These are phyloP conservation scores for Lepidium campestre DNA, from an alignment of 441 rosid species.

Conservation along the genomic window DNA sequence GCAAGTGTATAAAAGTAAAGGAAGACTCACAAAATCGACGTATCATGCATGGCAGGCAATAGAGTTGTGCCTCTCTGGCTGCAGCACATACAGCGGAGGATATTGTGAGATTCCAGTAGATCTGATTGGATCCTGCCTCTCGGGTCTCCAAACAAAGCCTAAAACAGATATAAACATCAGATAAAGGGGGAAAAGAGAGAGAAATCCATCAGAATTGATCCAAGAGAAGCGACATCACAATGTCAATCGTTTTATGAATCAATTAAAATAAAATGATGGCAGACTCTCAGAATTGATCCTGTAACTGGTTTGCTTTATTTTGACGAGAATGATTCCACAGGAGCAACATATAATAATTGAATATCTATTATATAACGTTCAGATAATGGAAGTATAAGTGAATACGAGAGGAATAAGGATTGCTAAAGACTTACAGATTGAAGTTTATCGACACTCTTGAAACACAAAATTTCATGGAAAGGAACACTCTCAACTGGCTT, in stretches of 20 bases:
- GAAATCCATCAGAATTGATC: too few species aligned
- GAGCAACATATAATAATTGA: background rate
- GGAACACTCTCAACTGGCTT: conserved; percentile 69
- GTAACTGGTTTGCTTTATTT: conserved; percentile 7
- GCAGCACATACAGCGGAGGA: conserved; percentile 72
- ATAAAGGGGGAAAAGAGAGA: background rate
- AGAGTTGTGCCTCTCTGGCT: conserved; percentile 34
- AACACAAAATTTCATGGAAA: conserved; percentile 78
- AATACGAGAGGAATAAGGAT: background rate
- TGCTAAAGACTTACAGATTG: conserved; percentile 50
- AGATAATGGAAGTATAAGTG: conserved; percentile 8
- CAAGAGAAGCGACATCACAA: background rate
- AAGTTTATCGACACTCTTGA: conserved; percentile 67
- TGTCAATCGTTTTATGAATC: background rate
- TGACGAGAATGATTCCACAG: background rate
- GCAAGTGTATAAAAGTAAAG: background rate
- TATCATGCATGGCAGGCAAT: conserved; percentile 74
- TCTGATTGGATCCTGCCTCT: conserved; percentile 85
- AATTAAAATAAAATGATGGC: background rate
- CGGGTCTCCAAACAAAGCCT: conserved; percentile 93
- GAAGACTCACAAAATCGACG: conserved; percentile 74
- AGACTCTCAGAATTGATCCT: conserved; percentile 15
- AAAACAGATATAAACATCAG: conserved; percentile 17
- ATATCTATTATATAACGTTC: background rate
- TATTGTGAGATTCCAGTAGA: conserved; percentile 65